These are phyloP conservation scores for Berberis thunbergii DNA, from an alignment of 164 flowering plant species.

Conservation along the genomic window DNA sequence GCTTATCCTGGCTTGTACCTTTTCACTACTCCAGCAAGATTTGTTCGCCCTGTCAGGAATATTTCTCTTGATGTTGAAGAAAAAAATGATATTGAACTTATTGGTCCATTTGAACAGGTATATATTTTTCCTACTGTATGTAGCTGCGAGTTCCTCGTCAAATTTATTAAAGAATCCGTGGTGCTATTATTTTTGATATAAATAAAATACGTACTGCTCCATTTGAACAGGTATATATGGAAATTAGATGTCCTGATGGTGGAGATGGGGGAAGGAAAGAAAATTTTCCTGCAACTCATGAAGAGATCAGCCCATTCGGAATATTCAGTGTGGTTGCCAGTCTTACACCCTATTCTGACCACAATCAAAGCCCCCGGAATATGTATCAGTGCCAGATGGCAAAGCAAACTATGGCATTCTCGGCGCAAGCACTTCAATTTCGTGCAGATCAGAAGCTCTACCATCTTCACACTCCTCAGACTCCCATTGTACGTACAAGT, in stretches of 20 bases:
- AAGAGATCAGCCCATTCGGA: slow-evolving; percentile 84
- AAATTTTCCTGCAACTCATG: slow-evolving; percentile 80
- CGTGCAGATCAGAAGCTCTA: slow-evolving; percentile 94
- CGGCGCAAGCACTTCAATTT: slow-evolving; percentile 56
- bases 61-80: slow-evolving; percentile 34
- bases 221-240: slow-evolving; percentile 67
- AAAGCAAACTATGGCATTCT: slow-evolving; percentile 93
- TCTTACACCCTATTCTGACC: slow-evolving; percentile 97
- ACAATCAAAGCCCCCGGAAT: slow-evolving; percentile 96
- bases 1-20: slow-evolving; percentile 86
- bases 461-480: slow-evolving; percentile 99
- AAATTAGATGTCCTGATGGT: slow-evolving; percentile 90
- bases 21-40: slow-evolving; percentile 79
- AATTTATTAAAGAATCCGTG: no score
- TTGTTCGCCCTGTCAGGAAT: slow-evolving; percentile 84
- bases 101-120: slow-evolving; percentile 98
- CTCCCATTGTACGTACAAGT: slow-evolving; percentile 86
- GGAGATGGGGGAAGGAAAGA: slow-evolving; percentile 72
- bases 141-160: no score
- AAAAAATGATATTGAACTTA: slow-evolving; percentile 51
- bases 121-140: no score
- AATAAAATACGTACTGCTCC: background rate
- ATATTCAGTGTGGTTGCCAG: slow-evolving; percentile 89
- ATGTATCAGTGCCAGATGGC: slow-evolving; percentile 99
- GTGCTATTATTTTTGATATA: background rate